Conservation (phyloP, 192 early-diverging fungal genomes). For the Coemansia sp. region DNA sequence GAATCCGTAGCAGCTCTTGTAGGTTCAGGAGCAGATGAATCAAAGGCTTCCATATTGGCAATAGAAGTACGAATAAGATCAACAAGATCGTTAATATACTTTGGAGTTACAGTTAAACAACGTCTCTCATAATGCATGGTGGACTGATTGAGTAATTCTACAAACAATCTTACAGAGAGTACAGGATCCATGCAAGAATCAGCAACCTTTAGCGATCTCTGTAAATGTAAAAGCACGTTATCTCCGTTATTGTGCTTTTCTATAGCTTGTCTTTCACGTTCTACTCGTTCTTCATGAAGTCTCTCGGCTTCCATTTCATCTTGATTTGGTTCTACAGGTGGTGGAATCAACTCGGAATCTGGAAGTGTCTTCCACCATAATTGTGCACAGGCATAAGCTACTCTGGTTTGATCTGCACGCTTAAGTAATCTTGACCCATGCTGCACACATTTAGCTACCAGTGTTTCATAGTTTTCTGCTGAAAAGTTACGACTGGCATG, state of each 20-base stretch:
- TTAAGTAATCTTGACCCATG: constrained; percentile 89
- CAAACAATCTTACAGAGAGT: constrained; percentile 89
- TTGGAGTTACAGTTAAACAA: constrained; percentile 87
- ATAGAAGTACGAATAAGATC: constrained; percentile 84
- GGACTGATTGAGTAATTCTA: constrained; percentile 95
- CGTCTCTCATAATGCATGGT: constrained; percentile 93
- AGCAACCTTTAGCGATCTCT: constrained; percentile 93
- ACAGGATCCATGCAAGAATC: constrained; percentile 88
- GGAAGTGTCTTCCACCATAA: constrained; percentile 83
- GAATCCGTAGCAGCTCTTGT: constrained; percentile 49
- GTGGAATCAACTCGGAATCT: constrained; percentile 44
- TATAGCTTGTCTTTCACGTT: constrained; percentile 51
- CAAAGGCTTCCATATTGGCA: constrained; percentile 68
- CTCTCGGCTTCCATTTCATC: constrained; percentile 42
- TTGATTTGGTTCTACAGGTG: constrained; percentile 43
- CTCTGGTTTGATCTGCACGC: constrained; percentile 92
- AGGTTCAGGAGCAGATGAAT: constrained; percentile 52
- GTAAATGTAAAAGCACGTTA: constrained; percentile 83
- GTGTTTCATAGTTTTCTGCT: constrained; percentile 90
- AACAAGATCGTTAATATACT: constrained; percentile 92
- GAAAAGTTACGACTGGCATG: constrained; percentile 79
- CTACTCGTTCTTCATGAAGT: constrained; percentile 39
- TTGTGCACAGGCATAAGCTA: constrained; percentile 77
- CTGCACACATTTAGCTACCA: constrained; percentile 86
- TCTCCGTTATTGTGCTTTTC: constrained; percentile 82